Evolutionary conservation across 768 basidiomycete species (phyloP), one percentile per base, ranked within the genome.

Genomic region (Leccinum rimulosum): DNA sequence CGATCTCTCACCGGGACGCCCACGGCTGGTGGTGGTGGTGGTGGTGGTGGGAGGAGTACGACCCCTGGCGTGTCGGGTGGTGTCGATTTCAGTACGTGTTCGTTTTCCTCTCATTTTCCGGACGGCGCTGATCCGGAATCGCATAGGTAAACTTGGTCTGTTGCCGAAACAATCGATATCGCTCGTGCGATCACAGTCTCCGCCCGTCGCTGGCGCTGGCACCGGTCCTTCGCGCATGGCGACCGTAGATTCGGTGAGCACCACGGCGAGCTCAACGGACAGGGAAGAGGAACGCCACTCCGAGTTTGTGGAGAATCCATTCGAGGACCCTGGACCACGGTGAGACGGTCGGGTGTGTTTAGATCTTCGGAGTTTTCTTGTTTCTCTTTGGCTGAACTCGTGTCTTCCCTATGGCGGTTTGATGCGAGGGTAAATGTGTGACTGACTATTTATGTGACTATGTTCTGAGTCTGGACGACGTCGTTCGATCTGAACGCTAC

Each of bases 81-180:
- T 12, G 73, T 77, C 36, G 76, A 77, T 56, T 71, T 68, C 53
- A 74, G 75, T 74, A 2, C 49, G 75, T 67, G 19, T 25, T 35
- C 3, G 2, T 4, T 12, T 22, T 25, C 33, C 1, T 25, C 1
- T 12, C 25, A 14, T 4, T 22, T 6, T 27, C 14, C 4, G 1
- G 31, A 19, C 9, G 6, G 25, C 12, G 4, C 36, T 61, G 14
- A 53, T 45, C 22, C 50, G 31, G 25, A 15, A 2, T 11, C 19
- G 52, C 19, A 35, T 58, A 85, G 86, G 83, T 53, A 88, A 87
- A 73, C 75, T 89, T 0, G 89, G 89, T 25, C 70, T 91, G 27
- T 75, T 91, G 19, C 89, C 89, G 5, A 90, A 89, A 72, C 82
- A 85, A 0, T 88, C 89, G 6, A 89, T 91, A 14, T 85, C 87